Conservation (phyloP, 1,284 basidiomycete genomes). For the Pascua guehoae region DNA sequence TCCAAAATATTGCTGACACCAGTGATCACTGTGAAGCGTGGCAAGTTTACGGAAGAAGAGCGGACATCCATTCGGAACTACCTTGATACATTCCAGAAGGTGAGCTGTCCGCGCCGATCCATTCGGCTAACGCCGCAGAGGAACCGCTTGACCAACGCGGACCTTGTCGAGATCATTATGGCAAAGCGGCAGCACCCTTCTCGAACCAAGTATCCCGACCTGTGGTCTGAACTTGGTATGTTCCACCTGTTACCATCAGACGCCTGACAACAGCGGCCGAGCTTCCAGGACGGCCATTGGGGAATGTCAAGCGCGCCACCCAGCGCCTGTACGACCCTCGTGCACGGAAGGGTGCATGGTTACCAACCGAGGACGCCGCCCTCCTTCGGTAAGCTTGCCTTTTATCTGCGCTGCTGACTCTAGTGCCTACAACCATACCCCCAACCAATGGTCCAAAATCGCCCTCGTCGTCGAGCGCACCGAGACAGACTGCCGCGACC, state of each 20-base stretch:
- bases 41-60: constrained; percentile 33
- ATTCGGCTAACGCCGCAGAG: not conserved
- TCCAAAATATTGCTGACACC: not conserved
- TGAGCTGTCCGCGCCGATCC: constrained; percentile 1
- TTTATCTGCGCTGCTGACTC: no score
- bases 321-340: constrained; percentile 39
- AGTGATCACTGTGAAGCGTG: constrained; percentile 36
- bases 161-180: constrained; percentile 34
- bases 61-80: constrained; percentile 23
- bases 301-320: constrained; percentile 34
- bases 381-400: constrained; percentile 25
- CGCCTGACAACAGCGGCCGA: constrained; percentile 14
- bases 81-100: constrained; percentile 27
- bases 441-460: constrained; percentile 38
- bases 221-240: constrained; percentile 31
- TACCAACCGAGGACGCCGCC: constrained; percentile 31
- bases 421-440: constrained; percentile 32
- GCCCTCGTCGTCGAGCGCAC: constrained; percentile 34
- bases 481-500: constrained; percentile 38
- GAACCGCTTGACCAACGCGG: constrained; percentile 16
- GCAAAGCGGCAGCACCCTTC: constrained; percentile 21
- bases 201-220: constrained; percentile 21
- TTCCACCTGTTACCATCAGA: no score
- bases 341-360: constrained; percentile 39
- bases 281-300: constrained; percentile 37